Base-by-base conservation (phyloP, 2,329 filamentous ascomycete species). In the Paraphaeosphaeria minitans region DNA sequence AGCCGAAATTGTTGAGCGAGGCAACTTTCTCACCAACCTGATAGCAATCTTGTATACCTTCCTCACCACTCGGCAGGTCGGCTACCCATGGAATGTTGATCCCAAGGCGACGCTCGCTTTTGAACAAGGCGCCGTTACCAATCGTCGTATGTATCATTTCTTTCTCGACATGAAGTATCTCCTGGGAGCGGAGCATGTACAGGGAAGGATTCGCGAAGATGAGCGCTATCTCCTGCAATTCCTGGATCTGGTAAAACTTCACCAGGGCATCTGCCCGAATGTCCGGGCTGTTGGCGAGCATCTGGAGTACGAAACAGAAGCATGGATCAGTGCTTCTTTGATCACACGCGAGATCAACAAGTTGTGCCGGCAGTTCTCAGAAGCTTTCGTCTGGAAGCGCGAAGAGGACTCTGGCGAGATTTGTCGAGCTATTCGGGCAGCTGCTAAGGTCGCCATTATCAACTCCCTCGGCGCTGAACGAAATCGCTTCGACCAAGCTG, bases 31-130 rank as follows among this genome's bases (percentile, higher is more conserved):
- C 64, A 97, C 93, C 9, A 97, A 92, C 66, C 83, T 99, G 41
- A 90, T 98, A 85, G 93, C 95, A 14, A 99, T 99, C 61, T 82
- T 99, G 0, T 99, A 98, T 77, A 98, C 96, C 0, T 99, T 99
- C 79, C 80, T 99, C 41, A 99, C 95, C 0, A 97, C 93, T 5
- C 86, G 96, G 53, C 95, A 99, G 81, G 95, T 99, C 41, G 93
- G 93, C 1, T 93, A 97, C 74, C 94, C 95, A 0, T 90, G 91
- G 80, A 90, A 97, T 65, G 90, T 98, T 43, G 89, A 92, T 57
- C 89, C 92, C 0, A 89, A 88, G 67, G 94, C 93, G 2, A 93
- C 93, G 1, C 82, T 99, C 49, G 92, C 93, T 0, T 97, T 98
- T 69, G 95, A 99, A 74, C 90, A 92, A 35, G 95, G 95, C 1